Evolutionary conservation across 768 basidiomycete genomes (phyloP), one percentile per base, ranked within the genome.

Genomic region (Wakefieldia striispora): DNA sequence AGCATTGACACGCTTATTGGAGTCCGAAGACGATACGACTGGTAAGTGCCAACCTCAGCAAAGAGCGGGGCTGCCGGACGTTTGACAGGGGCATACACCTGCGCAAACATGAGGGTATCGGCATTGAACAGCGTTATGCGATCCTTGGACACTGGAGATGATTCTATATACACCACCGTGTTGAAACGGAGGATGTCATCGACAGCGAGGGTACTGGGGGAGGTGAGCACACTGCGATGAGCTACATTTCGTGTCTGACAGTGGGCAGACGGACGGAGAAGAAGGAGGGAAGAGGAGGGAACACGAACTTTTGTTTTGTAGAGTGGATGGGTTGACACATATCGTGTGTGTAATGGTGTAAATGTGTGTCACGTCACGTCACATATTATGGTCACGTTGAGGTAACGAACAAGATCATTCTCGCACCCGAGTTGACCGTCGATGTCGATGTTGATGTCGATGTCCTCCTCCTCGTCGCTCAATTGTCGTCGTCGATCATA

Each of bases 401-500:
- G 24, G 24, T 7, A 24, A 3, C 59, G 61, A 61, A 49, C 53
- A 26, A 55, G 55, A 55, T 61, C 37, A 41, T 9, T 40, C n/a
- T n/a, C 29, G 29, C 29, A 29, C 29, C 11, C 29, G 29, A 29
- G 29, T 29, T 40, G 12, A 20, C 11, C 3, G 51, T 43, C 52
- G 34, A 9, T 16, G 44, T 53, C 26, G 37, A 43, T 56, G 54
- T 48, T 51, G 26, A 6, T 26, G 52, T 63, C 57, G n/a, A n/a
- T n/a, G 45, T 66, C 73, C 72, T 68, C 71, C 37, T 16, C 33
- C 11, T 74, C 72, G 44, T 50, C 62, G 40, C 55, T 64, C 43
- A 68, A 63, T 53, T 70, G 73, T 57, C 79, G 80, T 45, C 74
- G 75, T 34, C 68, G 81, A 59, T 82, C 83, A 20, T 79, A 78